A percentile compares a stretch with the other conserved stretches of the same genome.
Evolutionary conservation across 1,139 yeast species (phyloP).

Genomic region (Candida labiduridarum): DNA sequence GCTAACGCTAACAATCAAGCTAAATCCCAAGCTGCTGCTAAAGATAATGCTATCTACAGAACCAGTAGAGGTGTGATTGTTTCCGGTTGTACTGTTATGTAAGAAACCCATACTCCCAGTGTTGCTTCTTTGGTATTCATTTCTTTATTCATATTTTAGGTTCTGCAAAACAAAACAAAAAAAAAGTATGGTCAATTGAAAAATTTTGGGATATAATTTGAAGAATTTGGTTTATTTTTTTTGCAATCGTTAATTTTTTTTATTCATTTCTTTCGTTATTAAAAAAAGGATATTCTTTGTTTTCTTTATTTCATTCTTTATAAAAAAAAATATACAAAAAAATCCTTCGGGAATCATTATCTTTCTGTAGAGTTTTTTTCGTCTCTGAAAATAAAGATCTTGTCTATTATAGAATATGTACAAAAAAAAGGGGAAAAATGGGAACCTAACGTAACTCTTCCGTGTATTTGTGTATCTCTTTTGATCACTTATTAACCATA

Average conservation of each 20-base stretch:
- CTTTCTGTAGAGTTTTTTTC: neutral
- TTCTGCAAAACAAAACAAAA: neutral
- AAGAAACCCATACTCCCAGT: neutral
- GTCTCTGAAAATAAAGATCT: neutral
- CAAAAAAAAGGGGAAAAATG: neutral
- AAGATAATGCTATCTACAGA: conserved; percentile 5
- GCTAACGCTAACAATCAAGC: conserved; percentile 3
- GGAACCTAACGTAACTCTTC: neutral
- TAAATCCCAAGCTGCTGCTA: conserved; percentile 7
- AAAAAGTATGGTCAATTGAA: conserved; percentile 3
- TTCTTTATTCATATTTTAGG: neutral
- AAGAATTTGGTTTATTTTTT: neutral
- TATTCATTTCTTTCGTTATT: neutral
- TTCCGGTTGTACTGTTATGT: conserved; percentile 10
- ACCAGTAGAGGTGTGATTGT: neutral
- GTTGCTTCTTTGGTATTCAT: neutral
- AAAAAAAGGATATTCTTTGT: neutral
- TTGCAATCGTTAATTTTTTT: neutral
- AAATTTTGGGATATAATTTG: neutral
- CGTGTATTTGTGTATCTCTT: neutral
- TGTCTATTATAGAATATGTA: conserved; percentile 1
- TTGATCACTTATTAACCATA: conserved; percentile 27
- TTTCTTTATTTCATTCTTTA: neutral
- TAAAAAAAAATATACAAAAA: neutral
- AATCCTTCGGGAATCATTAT: neutral